Base-by-base conservation (phyloP, 108 stramenopile species). In the Nitzschia putrida region DNA sequence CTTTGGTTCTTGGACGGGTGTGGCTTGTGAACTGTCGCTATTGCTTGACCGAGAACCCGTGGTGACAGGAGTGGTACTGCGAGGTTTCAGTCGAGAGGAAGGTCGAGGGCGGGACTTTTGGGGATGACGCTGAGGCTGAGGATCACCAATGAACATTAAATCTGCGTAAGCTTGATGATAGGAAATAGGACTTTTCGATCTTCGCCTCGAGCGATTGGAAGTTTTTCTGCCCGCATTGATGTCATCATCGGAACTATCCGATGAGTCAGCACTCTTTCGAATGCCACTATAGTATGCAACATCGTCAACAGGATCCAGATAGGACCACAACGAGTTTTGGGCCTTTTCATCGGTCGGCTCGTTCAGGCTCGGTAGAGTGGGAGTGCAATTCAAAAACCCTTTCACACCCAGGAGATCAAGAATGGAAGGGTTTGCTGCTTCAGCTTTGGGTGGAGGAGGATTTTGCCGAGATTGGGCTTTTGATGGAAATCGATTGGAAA, bases 91-190 rank as follows among this genome's bases (percentile, higher is more conserved):
- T 16, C 18, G 47, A 18, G 43, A 13, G 11, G 61, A 47, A 14
- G 18, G 37, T 7, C 43, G 8, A 43, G 10, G 43, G 2, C 38
- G 13, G 12, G 34, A 22, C 40, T 45, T 63, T 0, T 38, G 23
- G 8, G 2, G 0, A 7, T 1, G 44, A 0, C 16, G 18, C 44
- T 18, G 44, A 23, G 29, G 3, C 34, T 1, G 38, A 40, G 11
- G 58, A 37, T 47, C 44, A n/a, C n/a, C n/a, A 59, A 63, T 63
- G 18, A 63, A 47, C 61, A 63, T 63, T 38, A 63, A 47, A 63
- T 63, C 61, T 63, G 43, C 44, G 20, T 63, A 63, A 2, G 61
- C 61, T 20, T 24, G 42, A 4, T 25, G 42, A 22, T 40, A 47
- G 14, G 61, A 44, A 7, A 21, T 18, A 11, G 42, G 44, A 14